Evolutionary conservation across 768 basidiomycete species (phyloP).

Genomic region (Suillus lakei): DNA sequence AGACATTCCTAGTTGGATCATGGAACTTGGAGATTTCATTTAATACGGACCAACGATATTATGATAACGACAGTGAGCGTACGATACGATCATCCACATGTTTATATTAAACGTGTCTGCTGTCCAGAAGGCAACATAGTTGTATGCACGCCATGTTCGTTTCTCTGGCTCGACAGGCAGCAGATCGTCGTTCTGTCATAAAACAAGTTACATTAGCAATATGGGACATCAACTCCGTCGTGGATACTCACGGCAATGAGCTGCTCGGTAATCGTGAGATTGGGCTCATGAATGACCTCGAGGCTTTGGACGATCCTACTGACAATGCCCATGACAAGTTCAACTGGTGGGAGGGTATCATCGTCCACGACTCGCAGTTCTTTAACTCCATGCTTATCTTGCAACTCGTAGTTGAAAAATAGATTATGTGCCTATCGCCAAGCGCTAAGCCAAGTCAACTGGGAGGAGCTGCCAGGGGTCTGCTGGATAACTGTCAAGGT

Average conservation of each 20-base stretch:
- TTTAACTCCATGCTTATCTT: background rate
- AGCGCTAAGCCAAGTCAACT: background rate
- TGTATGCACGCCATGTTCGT: conserved; percentile 67
- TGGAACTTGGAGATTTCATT: conserved; percentile 39
- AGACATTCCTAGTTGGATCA: conserved; percentile 72
- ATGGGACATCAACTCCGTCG: conserved; percentile 10
- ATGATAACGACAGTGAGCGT: background rate
- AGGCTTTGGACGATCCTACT: conserved; percentile 35
- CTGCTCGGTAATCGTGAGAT: conserved; percentile 56
- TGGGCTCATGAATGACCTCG: conserved; percentile 59
- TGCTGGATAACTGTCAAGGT: background rate
- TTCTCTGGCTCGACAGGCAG: conserved; percentile 65
- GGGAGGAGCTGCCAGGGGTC: background rate
- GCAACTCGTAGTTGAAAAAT: background rate
- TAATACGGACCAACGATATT: background rate
- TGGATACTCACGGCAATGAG: conserved; percentile 56
- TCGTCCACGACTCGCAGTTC: background rate
- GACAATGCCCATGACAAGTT: conserved; percentile 26
- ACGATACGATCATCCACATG: conserved; percentile 80
- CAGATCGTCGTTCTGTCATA: conserved; percentile 67
- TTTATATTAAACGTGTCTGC: conserved; percentile 83
- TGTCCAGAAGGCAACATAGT: conserved; percentile 78
- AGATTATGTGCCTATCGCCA: background rate
- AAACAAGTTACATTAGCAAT: conserved; percentile 5
- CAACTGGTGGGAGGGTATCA: background rate